Base-by-base conservation (phyloP, 371 early-diverging fungal species). In the Mucor mucedo region DNA sequence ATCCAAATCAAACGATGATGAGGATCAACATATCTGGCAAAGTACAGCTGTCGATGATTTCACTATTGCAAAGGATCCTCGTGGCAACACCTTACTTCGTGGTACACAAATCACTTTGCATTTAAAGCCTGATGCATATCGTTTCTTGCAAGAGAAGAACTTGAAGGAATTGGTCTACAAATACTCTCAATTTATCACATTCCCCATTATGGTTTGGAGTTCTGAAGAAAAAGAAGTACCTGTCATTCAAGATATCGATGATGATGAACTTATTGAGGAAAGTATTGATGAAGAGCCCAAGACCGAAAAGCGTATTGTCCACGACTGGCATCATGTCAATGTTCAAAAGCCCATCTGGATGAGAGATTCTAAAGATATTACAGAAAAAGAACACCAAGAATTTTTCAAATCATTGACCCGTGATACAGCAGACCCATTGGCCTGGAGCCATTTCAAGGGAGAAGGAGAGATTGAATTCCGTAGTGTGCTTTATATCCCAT, bases 311-410 rank as follows among this genome's bases (percentile, higher is more conserved):
- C 64, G 82, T 8, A 65, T 75, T 27, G 79, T 87, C 5, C 63
- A 75, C 39, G 86, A 84, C 9, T 92, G 90, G 75, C 78, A 83
- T 16, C 82, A 85, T 45, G 74, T 93, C 69, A 96, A 95, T 76
- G 74, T 87, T 14, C 87, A 89, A 72, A 93, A 94, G 76, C 97
- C 97, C 29, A 88, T 98, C 59, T 99, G 99, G 99, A 88, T 90
- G 55, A 90, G 94, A 53, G 82, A 87, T 29, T 85, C 95, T 49
- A 87, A 88, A 61, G 86, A 92, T 2, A 84, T 97, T 52, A 74
- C 84, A 9, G 85, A 88, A 8, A 85, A 84, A 8, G 96, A 97
- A 69, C 94, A 97, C 75, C 71, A 84, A 33, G 86, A 84, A 27
- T 97, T 99, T 71, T 99, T 93, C 80, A 86, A 88, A 52, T 76